Evolutionary conservation across 2,329 filamentous ascomycete species (phyloP), one percentile per base, ranked within the genome.

Genomic region (Cladophialophora bantiana): DNA sequence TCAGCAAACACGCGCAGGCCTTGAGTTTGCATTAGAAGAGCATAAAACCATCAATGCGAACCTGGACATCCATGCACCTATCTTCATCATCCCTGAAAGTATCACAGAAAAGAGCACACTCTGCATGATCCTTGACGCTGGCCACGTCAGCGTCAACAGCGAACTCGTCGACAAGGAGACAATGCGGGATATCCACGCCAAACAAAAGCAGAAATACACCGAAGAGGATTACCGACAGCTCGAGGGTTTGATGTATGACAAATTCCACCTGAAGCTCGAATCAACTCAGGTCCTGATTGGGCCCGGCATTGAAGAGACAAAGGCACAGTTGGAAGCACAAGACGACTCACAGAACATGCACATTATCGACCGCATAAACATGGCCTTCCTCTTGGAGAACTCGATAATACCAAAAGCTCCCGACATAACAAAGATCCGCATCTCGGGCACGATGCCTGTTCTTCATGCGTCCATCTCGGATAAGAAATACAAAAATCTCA

Each of bases 31-130:
- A 0, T 83, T 99, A 2, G 91, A 97, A 74, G 96, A 99, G 76
- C 95, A 99, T 83, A 98, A 97, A 83, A 98, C 95, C 1, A 90
- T 99, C 76, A 97, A 99, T 74, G 94, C 94, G 13, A 93, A 98
- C 73, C 84, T 99, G 52, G 95, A 99, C 77, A 87, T 99, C 12
- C 94, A 97, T 76, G 95, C 95, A 0, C 95, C 95, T 40, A 86
- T 99, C 1, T 96, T 99, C 72, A 98, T 99, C 70, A 88, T 99
- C 9, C 95, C 95, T 0, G 93, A 98, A 75, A 97, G 91, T 74
- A 95, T 99, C 65, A 94, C 90, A 0, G 87, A 89, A 26, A 84
- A 89, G 74, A 89, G 87, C 68, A 93, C 92, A 0, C 91, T 93
- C 4, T 99, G 95, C 75, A 83, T 99, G 67, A 97, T 99, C 72